phyloP scores from a whole-genome alignment of 345 rosid genomes.

The Microcos paniculata region DNA sequence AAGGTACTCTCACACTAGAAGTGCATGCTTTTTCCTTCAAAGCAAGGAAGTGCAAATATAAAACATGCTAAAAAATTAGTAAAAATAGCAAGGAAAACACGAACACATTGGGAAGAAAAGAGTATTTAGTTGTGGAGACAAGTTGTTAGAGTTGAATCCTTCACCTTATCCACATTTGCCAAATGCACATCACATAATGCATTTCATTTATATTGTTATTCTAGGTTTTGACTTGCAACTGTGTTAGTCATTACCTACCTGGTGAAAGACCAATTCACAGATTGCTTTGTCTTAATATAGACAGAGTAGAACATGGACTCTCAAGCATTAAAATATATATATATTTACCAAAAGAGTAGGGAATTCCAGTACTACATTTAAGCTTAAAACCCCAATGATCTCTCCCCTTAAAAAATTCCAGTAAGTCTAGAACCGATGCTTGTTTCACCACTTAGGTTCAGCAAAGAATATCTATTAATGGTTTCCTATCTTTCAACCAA shows the following conservation, averaged over 20 bases:
- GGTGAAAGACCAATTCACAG: not conserved
- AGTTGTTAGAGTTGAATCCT: not conserved
- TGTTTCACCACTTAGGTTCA: not conserved
- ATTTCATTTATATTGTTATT: not conserved
- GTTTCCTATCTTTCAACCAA: not conserved
- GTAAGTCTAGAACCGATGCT: not conserved
- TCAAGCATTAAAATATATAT: not conserved
- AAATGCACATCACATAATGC: not conserved
- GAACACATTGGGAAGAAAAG: not conserved
- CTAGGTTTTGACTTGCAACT: not conserved
- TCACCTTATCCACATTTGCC: not conserved
- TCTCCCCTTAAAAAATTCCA: not conserved
- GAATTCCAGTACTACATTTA: not conserved
- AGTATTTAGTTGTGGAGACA: not conserved
- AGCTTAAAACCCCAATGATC: not conserved
- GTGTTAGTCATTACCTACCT: not conserved
- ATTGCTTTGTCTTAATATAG: not conserved
- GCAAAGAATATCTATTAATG: not conserved
- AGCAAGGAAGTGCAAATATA: not conserved
- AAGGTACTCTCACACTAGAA: no score
- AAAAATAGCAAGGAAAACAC: not conserved
- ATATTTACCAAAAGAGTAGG: not conserved
- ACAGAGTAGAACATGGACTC: not conserved
- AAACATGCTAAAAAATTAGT: not conserved
- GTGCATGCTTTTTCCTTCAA: not conserved